A percentile compares a stretch with the other conserved stretches of the same genome.
phyloP scores from a whole-genome alignment of 768 basidiomycete genomes.

The Xerocomellus intermedius region DNA sequence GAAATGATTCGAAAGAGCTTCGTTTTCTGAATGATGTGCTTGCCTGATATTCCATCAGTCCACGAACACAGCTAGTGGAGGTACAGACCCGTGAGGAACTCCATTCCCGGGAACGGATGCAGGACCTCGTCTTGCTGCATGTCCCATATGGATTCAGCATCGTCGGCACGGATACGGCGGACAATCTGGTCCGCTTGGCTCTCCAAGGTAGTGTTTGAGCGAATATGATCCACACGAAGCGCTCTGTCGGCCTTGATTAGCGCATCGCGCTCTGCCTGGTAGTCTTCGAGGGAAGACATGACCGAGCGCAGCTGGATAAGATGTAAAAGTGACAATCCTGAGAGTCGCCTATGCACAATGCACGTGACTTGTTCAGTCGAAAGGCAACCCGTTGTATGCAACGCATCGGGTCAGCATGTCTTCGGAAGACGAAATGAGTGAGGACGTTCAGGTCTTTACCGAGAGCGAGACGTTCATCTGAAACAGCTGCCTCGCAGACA shows the following conservation, averaged over 20 bases:
- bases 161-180: constrained; percentile 51
- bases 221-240: constrained; percentile 46
- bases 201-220: constrained; percentile 38
- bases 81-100: constrained; percentile 62
- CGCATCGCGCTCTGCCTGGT: constrained; percentile 25
- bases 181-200: constrained; percentile 55
- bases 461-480: constrained; percentile 21
- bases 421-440: constrained; percentile 35
- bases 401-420: too few species aligned
- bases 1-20: constrained; percentile 58
- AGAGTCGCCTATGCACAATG: too few species aligned
- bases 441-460: constrained; percentile 6
- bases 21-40: constrained; percentile 57
- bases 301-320: too few species aligned
- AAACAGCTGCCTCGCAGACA: constrained; percentile 25
- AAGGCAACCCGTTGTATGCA: too few species aligned
- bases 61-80: not conserved
- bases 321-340: too few species aligned
- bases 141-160: constrained; percentile 60
- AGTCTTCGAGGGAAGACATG: constrained; percentile 18
- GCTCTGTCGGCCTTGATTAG: constrained; percentile 44
- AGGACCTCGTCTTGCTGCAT: constrained; percentile 50
- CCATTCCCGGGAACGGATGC: constrained; percentile 76
- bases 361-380: constrained; percentile 9
- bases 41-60: constrained; percentile 36